Percentiles rank a stretch among this genome's conserved stretches.
Conservation (phyloP, 192 early-diverging fungal species). For the Coemansia sp. region DNA sequence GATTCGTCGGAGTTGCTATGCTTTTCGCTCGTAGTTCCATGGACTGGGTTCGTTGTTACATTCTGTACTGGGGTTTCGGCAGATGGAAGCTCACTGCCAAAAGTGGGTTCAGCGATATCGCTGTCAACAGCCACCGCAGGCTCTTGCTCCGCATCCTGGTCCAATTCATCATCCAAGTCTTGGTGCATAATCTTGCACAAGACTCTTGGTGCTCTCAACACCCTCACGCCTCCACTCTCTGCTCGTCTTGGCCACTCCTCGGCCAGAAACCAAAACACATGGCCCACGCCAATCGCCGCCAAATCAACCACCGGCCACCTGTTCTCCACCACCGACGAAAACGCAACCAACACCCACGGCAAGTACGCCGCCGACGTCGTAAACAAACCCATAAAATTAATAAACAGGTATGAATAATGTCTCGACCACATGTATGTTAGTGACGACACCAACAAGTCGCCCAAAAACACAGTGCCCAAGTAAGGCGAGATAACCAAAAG, state of each 20-base stretch:
- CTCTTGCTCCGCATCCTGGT: background rate
- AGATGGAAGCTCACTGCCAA: background rate
- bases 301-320: constrained; percentile 77
- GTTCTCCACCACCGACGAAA: constrained; percentile 69
- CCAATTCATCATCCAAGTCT: constrained; percentile 9
- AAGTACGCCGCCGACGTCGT: constrained; percentile 88
- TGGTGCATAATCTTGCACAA: constrained; percentile 38
- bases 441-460: constrained; percentile 75
- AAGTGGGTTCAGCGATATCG: background rate
- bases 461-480: constrained; percentile 70
- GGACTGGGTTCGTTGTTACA: background rate
- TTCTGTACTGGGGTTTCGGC: background rate
- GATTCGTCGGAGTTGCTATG: background rate
- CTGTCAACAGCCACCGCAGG: background rate
- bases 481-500: constrained; percentile 53
- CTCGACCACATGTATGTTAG: constrained; percentile 98
- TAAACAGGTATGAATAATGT: constrained; percentile 81
- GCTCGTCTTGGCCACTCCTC: constrained; percentile 85
- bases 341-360: constrained; percentile 86
- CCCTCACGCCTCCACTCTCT: constrained; percentile 49
- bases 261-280: constrained; percentile 93
- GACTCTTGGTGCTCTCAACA: constrained; percentile 24
- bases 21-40: background rate
- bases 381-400: constrained; percentile 91
- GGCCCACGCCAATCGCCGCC: constrained; percentile 82